Base-by-base conservation (phyloP, 805 yeast species). In the Kockiozyma suomiensis region DNA sequence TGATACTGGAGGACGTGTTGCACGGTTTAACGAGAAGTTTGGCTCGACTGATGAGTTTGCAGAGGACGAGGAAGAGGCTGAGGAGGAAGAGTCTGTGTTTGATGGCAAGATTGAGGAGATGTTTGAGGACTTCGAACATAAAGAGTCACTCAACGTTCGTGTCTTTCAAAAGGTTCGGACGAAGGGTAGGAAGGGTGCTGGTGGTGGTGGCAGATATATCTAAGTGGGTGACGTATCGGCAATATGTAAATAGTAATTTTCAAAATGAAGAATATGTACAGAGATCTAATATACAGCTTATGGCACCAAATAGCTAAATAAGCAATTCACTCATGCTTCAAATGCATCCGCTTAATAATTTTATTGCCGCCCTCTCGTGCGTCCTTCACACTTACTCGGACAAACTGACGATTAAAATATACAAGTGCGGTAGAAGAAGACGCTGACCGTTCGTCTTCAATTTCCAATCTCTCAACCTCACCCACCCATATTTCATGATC, bases 401-500 rank as follows among this genome's bases (percentile, higher is more conserved):
- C 38, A 25, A 55, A 59, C 23, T 46, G 43, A 19, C 59, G 52
- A 30, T 50, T 41, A 30, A 40, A 46, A 32, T 59, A 59, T 17
- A 59, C 60, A 13, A 61, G 37, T 8, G 56, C 59, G 6, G 62
- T 59, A 19, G 50, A 13, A 2, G 15, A 41, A 5, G 28, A 13
- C 8, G 30, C 46, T 15, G n/a, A 13, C 7, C 10, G 15, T n/a
- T 41, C 50, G 25, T 47, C 54, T 6, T 47, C 56, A 30, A 42
- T 69, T 12, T 81, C 64, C 2, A 87, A 81, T 42, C 68, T 33
- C 19, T 66, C 74, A 3, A 93, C 96, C 61, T 82, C 80, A 2
- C 90, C 97, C 3, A 91, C 83, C 94, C 97, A 90, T 2, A 93
- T 84, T 70, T 92, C 97, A 74, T 93, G 98, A 69, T 88, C 90